Evolutionary conservation across 495 filamentous ascomycete genomes (phyloP).

Genomic region (Cenococcum geophilum): DNA sequence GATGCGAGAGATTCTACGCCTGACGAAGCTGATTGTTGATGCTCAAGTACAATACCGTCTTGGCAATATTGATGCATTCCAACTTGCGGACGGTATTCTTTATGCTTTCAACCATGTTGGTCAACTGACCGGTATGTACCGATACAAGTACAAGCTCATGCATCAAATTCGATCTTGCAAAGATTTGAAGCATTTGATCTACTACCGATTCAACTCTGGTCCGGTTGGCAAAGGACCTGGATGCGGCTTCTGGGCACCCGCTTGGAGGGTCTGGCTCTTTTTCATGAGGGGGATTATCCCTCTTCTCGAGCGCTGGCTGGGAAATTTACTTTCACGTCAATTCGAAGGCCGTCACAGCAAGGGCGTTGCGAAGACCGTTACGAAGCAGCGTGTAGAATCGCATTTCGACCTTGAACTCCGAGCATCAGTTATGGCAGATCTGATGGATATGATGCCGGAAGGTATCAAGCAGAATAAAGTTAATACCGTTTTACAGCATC

Average conservation of each 20-base stretch:
- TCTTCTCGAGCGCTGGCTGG: constrained; percentile 93
- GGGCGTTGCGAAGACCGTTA: constrained; percentile 98
- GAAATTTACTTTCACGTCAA: constrained; percentile 91
- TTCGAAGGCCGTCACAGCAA: constrained; percentile 99
- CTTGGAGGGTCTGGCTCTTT: constrained; percentile 99
- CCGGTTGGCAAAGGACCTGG: constrained; percentile 97
- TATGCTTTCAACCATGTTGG: constrained; percentile 99
- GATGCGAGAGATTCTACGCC: constrained; percentile 96
- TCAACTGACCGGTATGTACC: constrained; percentile 98
- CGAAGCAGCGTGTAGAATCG: constrained; percentile 97
- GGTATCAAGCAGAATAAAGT: constrained; percentile 99
- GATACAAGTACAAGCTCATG: constrained; percentile 99
- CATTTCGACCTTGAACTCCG: constrained; percentile 98
- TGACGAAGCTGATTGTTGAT: constrained; percentile 98
- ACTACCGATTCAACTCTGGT: constrained; percentile 98
- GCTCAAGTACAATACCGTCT: constrained; percentile 97
- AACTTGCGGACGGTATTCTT: constrained; percentile 95
- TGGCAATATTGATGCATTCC: constrained; percentile 98
- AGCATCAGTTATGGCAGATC: constrained; percentile 96
- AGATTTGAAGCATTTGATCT: constrained; percentile 98
- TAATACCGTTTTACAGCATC: constrained; percentile 93
- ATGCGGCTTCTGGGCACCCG: constrained; percentile 98
- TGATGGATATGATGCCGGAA: constrained; percentile 99
- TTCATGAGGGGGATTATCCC: constrained; percentile 99
- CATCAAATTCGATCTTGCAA: constrained; percentile 99